A percentile compares a stretch with the other conserved stretches of the same genome.
Conservation (phyloP, 2,329 filamentous ascomycete species). For the Calonectria ilicicola region DNA sequence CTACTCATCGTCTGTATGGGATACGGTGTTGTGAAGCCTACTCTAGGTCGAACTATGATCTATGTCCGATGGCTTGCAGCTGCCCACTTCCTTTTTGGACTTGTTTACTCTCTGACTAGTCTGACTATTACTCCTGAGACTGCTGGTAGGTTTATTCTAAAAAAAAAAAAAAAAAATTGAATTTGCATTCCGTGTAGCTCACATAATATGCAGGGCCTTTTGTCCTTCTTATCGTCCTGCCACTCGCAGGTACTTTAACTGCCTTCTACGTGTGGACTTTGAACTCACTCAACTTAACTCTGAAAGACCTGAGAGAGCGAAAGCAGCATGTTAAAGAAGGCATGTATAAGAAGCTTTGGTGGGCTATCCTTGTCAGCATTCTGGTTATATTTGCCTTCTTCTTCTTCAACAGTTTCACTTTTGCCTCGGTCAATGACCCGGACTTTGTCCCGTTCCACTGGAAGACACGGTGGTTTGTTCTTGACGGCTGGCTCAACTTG, state of each 20-base stretch:
- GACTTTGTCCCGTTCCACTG: slow-evolving; percentile 97
- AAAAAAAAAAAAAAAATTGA: too few species aligned
- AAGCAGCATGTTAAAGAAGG: slow-evolving; percentile 92
- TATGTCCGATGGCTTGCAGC: slow-evolving; percentile 92
- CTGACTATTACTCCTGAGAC: slow-evolving; percentile 90
- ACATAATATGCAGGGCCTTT: slow-evolving; percentile 72
- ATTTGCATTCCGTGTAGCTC: slow-evolving; percentile 27
- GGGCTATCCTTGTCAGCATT: slow-evolving; percentile 93
- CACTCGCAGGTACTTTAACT: slow-evolving; percentile 90
- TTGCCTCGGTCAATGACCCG: slow-evolving; percentile 85
- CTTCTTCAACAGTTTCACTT: slow-evolving; percentile 97
- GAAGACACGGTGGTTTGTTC: slow-evolving; percentile 96
- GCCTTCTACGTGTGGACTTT: slow-evolving; percentile 99
- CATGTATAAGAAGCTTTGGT: slow-evolving; percentile 99
- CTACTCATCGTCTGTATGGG: slow-evolving; percentile 99
- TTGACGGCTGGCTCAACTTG: slow-evolving; percentile 97
- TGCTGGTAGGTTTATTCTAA: slow-evolving; percentile 66
- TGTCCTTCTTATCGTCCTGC: slow-evolving; percentile 92
- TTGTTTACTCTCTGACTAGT: slow-evolving; percentile 92
- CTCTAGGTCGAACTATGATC: slow-evolving; percentile 92
- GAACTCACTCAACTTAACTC: slow-evolving; percentile 92
- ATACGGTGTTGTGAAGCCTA: slow-evolving; percentile 96
- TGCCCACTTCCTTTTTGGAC: slow-evolving; percentile 93
- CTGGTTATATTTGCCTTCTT: slow-evolving; percentile 98
- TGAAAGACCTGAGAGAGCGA: slow-evolving; percentile 94